phyloP scores from a whole-genome alignment of 306 rosid genomes.

The Cucurbita moschata region DNA sequence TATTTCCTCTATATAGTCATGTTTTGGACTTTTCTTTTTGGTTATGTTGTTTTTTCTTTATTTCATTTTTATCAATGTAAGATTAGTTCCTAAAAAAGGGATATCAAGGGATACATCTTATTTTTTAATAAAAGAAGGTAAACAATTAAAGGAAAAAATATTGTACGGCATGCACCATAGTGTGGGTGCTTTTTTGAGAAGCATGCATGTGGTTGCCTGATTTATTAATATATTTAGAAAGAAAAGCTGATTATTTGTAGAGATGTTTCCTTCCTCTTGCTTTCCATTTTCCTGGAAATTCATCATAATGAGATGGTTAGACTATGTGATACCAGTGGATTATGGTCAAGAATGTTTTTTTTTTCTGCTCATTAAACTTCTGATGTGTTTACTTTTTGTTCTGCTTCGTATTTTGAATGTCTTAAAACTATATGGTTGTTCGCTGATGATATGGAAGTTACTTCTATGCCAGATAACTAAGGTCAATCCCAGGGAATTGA shows the following conservation, averaged over 20 bases:
- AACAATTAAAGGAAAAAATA: not conserved
- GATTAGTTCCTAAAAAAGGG: not conserved
- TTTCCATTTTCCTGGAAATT: not conserved
- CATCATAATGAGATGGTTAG: not conserved
- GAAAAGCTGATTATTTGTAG: not conserved
- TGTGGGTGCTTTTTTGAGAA: not conserved
- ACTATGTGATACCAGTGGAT: no score
- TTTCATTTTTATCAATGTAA: not conserved
- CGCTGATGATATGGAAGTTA: not conserved
- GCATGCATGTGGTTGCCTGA: not conserved
- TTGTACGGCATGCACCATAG: no score
- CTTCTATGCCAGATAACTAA: conserved; percentile 19
- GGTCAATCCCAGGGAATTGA: conserved; percentile 65
- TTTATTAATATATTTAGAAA: not conserved
- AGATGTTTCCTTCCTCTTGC: not conserved
- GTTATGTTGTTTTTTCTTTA: not conserved
- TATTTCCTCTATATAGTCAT: not conserved
- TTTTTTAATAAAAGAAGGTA: not conserved
- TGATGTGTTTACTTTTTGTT: not conserved
- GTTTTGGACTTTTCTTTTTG: not conserved
- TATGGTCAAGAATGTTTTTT: not conserved
- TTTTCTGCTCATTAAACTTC: not conserved
- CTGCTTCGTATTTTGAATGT: not conserved
- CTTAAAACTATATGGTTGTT: not conserved
- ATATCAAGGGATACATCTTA: not conserved